Conservation (phyloP, 2,329 filamentous ascomycete species). For the Venturia aucupariae region DNA sequence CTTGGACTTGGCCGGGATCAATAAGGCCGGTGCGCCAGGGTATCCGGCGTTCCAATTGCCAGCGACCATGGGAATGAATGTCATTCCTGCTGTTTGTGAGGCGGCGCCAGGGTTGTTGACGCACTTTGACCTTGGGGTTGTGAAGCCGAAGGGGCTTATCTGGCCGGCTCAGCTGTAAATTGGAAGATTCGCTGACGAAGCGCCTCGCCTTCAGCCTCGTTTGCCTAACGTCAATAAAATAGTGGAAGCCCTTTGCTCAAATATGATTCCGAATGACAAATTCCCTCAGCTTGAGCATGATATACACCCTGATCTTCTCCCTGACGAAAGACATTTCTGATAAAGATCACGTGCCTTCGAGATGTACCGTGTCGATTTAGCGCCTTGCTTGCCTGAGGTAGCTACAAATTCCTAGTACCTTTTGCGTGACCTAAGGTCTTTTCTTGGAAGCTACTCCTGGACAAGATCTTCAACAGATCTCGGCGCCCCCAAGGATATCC, state of each 20-base stretch:
- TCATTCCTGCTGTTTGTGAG: neutral
- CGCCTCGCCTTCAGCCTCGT: too few species aligned
- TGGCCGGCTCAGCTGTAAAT: too few species aligned
- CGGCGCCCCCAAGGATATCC: neutral
- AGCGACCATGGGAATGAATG: neutral
- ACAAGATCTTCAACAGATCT: constrained; percentile 2
- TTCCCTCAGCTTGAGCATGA: too few species aligned
- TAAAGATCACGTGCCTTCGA: too few species aligned
- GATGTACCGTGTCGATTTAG: neutral
- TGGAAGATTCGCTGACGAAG: too few species aligned
- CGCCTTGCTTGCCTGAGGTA: neutral
- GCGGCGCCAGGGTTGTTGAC: neutral
- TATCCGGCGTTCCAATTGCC: neutral
- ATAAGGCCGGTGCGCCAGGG: neutral
- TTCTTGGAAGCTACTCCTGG: neutral
- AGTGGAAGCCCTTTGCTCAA: too few species aligned
- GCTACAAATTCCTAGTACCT: neutral
- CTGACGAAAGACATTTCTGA: too few species aligned
- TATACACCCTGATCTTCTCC: too few species aligned
- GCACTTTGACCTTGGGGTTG: neutral
- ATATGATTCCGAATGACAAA: too few species aligned
- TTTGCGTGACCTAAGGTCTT: neutral
- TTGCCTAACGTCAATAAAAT: too few species aligned
- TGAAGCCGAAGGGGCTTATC: too few species aligned
- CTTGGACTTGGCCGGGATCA: neutral